These are phyloP conservation scores for Chrysochromulina tobinii DNA, from an alignment of 78 protist species.

Conservation along the genomic window DNA sequence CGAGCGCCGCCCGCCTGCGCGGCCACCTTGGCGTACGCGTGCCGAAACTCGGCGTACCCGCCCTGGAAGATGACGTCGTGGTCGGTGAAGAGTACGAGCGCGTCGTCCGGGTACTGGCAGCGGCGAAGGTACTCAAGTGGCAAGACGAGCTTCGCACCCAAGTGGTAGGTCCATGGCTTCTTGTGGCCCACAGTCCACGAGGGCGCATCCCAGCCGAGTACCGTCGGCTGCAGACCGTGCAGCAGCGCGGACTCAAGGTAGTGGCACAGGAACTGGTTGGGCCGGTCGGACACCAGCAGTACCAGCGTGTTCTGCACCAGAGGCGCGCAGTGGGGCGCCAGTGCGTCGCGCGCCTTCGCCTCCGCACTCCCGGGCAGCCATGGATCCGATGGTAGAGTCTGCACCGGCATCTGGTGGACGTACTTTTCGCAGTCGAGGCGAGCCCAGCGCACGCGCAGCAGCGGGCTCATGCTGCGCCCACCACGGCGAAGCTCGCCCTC, in stretches of 20 bases:
- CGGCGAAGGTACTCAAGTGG: background rate
- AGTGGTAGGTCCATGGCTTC: background rate
- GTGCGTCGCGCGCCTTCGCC: background rate
- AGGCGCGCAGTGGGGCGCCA: background rate
- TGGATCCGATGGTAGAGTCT: background rate
- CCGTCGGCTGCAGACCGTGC: background rate
- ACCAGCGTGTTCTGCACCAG: background rate
- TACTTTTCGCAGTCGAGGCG: background rate
- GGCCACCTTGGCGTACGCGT: background rate
- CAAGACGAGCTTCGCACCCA: background rate
- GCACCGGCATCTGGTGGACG: background rate
- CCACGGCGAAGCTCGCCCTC: too few relatives aligned
- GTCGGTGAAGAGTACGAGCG: background rate
- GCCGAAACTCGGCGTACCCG: background rate
- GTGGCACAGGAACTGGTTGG: slow-evolving; percentile 19
- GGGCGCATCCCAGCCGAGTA: background rate
- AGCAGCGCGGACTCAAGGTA: background rate
- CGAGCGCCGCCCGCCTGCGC: background rate
- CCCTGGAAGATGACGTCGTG: slow-evolving; percentile 14
- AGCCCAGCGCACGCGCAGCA: background rate
- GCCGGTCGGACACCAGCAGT: background rate
- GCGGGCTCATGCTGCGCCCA: background rate
- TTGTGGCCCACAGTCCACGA: background rate
- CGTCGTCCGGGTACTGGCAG: background rate
- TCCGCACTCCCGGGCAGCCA: too few relatives aligned